Evolutionary conservation across 345 rosid genomes (phyloP).

Genomic region (Psidium guajava): DNA sequence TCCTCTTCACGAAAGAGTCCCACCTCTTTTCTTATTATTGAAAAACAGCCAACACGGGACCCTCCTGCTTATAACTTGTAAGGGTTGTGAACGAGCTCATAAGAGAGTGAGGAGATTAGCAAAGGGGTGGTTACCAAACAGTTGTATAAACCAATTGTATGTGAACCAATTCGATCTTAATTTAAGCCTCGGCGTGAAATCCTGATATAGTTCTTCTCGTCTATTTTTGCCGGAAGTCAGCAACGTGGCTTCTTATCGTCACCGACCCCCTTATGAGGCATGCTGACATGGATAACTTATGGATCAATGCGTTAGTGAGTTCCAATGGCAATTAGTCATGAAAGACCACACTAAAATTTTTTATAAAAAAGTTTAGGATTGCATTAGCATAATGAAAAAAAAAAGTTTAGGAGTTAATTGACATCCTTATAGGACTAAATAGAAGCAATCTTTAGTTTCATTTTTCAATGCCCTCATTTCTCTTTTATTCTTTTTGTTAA

Average conservation of each 20-base stretch:
- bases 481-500: no score
- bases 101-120: not conserved
- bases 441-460: not conserved
- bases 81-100: not conserved
- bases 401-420: no score
- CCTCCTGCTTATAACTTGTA: not conserved
- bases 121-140: not conserved
- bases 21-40: not conserved
- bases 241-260: no score
- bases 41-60: not conserved
- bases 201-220: no score
- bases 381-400: no score
- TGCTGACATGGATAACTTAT: no score
- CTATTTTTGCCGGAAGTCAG: no score
- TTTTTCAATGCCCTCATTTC: not conserved
- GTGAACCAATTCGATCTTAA: not conserved
- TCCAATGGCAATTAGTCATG: no score
- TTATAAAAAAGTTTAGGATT: no score
- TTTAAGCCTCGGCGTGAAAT: not conserved
- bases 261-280: no score
- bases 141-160: accelerated
- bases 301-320: no score
- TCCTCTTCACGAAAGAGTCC: not conserved
- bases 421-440: accelerated
- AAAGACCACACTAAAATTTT: no score